A percentile compares a stretch with the other conserved stretches of the same genome.
These are phyloP conservation scores for Heliamphora pulchella DNA, from an alignment of 179 eudicot species.

Conservation along the genomic window DNA sequence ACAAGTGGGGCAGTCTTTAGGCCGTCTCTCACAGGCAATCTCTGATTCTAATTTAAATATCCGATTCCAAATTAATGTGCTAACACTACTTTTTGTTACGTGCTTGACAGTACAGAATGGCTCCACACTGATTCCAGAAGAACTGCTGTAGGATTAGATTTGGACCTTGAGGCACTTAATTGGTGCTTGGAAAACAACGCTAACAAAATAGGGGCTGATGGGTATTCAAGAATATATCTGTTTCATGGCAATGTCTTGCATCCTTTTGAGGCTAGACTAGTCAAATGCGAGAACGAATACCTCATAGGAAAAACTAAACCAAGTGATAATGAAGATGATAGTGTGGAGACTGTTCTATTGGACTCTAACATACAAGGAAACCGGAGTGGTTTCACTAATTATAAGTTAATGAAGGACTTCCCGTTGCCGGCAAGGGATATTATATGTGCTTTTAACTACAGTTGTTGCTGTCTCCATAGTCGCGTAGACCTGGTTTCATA, in stretches of 20 bases:
- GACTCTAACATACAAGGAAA: conserved; percentile 17
- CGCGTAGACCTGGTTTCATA: conserved; percentile 71
- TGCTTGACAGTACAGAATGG: conserved; percentile 80
- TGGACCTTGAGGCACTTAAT: conserved; percentile 74
- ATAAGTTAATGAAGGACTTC: conserved; percentile 31
- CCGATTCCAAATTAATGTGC: conserved; percentile 2
- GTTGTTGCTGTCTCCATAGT: conserved; percentile 91
- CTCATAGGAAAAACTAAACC: conserved; percentile 32
- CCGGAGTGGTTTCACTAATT: conserved; percentile 11
- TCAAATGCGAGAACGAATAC: conserved; percentile 36
- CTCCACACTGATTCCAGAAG: conserved; percentile 72
- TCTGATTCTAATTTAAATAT: too few species aligned
- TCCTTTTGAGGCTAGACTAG: conserved; percentile 54
- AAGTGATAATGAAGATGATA: conserved; percentile 32
- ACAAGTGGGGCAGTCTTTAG: not conserved
- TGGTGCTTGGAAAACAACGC: conserved; percentile 89
- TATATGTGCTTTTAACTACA: conserved; percentile 91
- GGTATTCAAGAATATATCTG: conserved; percentile 58
- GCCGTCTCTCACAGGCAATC: not conserved
- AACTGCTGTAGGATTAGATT: conserved; percentile 83
- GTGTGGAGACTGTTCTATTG: conserved; percentile 21
- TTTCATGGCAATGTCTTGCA: conserved; percentile 91
- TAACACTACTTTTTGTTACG: conserved; percentile 6
- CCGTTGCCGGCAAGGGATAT: conserved; percentile 65
- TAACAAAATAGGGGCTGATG: conserved; percentile 57